A percentile compares a stretch with the other conserved stretches of the same genome.
These are phyloP conservation scores for Eucalyptus shirleyi DNA, from an alignment of 345 rosid genomes.

Conservation along the genomic window DNA sequence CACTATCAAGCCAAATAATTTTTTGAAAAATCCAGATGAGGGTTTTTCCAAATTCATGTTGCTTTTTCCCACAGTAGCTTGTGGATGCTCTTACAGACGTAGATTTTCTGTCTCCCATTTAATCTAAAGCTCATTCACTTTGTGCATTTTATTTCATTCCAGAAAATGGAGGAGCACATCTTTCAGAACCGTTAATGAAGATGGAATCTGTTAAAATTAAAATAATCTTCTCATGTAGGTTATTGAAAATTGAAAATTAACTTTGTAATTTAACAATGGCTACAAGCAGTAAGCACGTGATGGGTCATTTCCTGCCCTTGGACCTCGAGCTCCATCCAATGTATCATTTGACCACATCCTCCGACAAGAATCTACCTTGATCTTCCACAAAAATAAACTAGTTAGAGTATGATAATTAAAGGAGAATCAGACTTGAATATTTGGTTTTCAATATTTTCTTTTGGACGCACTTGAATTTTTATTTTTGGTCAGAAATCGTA, in stretches of 20 bases:
- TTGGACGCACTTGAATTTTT: too few relatives aligned
- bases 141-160: too few relatives aligned
- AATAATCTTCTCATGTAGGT: background rate
- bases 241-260: background rate
- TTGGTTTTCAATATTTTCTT: too few relatives aligned
- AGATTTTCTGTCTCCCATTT: too few relatives aligned
- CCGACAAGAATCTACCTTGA: background rate
- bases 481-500: too few relatives aligned
- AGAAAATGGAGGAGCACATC: background rate
- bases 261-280: background rate
- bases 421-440: too few relatives aligned
- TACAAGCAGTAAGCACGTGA: fast-evolving
- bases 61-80: too few relatives aligned
- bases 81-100: fast-evolving
- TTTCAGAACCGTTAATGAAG: background rate
- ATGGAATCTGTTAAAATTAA: too few relatives aligned
- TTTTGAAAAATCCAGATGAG: background rate
- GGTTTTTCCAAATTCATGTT: too few relatives aligned
- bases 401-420: too few relatives aligned
- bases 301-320: background rate
- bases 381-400: too few relatives aligned
- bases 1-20: background rate
- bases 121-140: too few relatives aligned
- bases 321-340: background rate
- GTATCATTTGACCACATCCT: background rate